These are phyloP conservation scores for Coniochaeta sp. DNA, from an alignment of 2,329 filamentous ascomycete species.

Conservation along the genomic window DNA sequence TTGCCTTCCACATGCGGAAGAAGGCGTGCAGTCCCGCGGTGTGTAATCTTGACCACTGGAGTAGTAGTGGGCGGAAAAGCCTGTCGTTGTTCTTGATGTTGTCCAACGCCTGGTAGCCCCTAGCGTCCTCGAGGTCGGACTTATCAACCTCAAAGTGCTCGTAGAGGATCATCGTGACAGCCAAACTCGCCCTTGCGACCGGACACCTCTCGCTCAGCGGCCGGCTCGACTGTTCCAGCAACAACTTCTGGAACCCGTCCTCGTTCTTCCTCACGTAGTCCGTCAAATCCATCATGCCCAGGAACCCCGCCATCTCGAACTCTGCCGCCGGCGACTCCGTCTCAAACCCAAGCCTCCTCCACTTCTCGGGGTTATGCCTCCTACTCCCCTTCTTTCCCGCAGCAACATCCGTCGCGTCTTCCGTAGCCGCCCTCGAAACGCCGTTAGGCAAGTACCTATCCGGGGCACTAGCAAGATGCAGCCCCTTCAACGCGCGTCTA, in stretches of 20 bases:
- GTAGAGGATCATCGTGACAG: conserved; percentile 81
- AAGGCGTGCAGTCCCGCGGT: conserved; percentile 80
- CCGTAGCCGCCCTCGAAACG: conserved; percentile 23
- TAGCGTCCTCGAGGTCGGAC: conserved; percentile 69
- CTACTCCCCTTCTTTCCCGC: conserved; percentile 53
- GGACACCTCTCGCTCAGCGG: conserved; percentile 71
- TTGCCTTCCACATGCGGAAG: conserved; percentile 86
- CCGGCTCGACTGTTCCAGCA: conserved; percentile 80
- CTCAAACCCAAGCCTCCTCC: conserved; percentile 86
- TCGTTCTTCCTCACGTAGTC: conserved; percentile 91
- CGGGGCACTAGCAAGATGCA: conserved; percentile 76
- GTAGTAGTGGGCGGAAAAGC: conserved; percentile 75
- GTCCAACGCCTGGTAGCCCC: conserved; percentile 68
- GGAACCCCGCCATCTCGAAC: conserved; percentile 77
- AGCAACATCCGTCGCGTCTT: conserved; percentile 26
- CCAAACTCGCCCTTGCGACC: conserved; percentile 76
- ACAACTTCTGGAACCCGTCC: conserved; percentile 83
- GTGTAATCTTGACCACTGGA: conserved; percentile 92
- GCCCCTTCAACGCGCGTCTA: conserved; percentile 73
- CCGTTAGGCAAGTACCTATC: conserved; percentile 42
- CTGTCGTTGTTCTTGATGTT: conserved; percentile 74
- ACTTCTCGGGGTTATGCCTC: conserved; percentile 82
- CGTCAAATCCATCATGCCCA: conserved; percentile 96
- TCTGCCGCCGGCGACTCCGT: conserved; percentile 81
- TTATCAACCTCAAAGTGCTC: conserved; percentile 94